Base-by-base conservation (phyloP, 106 monocot species). In the Platanthera guangdongensis region DNA sequence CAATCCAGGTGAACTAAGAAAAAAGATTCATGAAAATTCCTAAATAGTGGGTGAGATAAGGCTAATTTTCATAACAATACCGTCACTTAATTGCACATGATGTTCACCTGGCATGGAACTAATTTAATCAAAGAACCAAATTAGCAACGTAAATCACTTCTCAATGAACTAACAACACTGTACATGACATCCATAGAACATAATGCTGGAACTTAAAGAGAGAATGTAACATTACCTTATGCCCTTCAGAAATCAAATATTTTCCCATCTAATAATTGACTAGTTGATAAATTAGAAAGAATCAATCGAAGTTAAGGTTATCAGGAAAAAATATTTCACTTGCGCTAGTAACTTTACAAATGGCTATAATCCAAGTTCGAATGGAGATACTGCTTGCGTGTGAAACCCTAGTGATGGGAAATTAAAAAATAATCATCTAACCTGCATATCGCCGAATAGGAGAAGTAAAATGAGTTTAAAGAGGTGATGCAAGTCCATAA, bases 381-480 rank as follows among this genome's bases (percentile, higher is more conserved):
- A 72, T n/a, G 47, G 19, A 72, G 14, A 14, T 47, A 16, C 15
- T 46, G 65, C 72, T 50, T 22, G 21, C 72, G 51, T 10, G 8
- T 9, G 2, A 51, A 72, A 48, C 15, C 70, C 47, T 70, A 15
- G 47, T 48, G 15, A 71, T 32, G 12, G 7, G 14, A 48, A 72
- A 52, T 51, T 10, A 72, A 51, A 51, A 51, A 10, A 12, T 32
- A 64, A 65, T 12, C 16, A 46, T 75, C 78, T 75, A 59, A 92
- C 97, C 97, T 83, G 97, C 97, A 88, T 94, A 99, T 88, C 97
- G 84, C 32, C 97, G 91, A 81, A 99, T 99, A 45, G 97, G 97
- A 77, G 97, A 99, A 53, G 97, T 99, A 45, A 99, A 99, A 82
- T 99, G 97, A 39, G 97, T 99, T 75, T 99, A 99, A 4, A 99